These are phyloP conservation scores for Aureobasidium melanogenum DNA, from an alignment of 2,329 filamentous ascomycete species.

Conservation along the genomic window DNA sequence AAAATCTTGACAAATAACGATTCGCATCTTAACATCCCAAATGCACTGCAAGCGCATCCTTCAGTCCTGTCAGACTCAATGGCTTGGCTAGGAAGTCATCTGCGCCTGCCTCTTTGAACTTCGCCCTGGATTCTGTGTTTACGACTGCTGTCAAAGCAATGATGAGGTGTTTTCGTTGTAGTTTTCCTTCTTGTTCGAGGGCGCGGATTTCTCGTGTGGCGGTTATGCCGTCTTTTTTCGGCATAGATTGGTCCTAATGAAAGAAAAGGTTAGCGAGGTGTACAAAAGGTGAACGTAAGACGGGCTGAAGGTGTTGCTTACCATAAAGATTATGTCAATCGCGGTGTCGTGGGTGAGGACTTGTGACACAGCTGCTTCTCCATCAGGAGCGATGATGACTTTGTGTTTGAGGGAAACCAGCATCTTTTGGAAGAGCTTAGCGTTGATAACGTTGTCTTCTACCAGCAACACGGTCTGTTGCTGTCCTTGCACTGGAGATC, in stretches of 20 bases:
- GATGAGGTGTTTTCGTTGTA: conserved; percentile 9
- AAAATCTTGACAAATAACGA: too few species aligned
- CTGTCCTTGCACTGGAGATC: neutral
- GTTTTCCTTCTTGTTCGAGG: neutral
- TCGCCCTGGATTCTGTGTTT: neutral
- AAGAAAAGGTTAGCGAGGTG: too few species aligned
- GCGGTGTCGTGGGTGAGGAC: neutral
- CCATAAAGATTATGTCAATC: conserved; percentile 15
- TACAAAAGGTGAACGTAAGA: too few species aligned
- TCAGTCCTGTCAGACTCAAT: conserved; percentile 8
- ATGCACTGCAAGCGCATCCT: conserved; percentile 8
- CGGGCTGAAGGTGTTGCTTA: neutral
- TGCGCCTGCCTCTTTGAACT: conserved; percentile 13
- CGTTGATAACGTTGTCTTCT: conserved; percentile 14
- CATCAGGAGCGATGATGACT: conserved; percentile 20
- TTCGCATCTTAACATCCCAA: neutral
- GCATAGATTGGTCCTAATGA: conserved; percentile 14
- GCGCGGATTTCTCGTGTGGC: conserved; percentile 15
- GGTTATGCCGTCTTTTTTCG: conserved; percentile 13
- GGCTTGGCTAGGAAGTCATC: conserved; percentile 15
- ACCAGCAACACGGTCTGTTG: conserved; percentile 12
- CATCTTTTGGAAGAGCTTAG: conserved; percentile 13
- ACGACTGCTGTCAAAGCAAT: conserved; percentile 15
- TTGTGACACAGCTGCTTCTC: conserved; percentile 15
- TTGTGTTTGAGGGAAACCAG: conserved; percentile 10